Evolutionary conservation across 176 grass and related monocot species (phyloP).

Genomic region (Hyparrhenia diplandra): DNA sequence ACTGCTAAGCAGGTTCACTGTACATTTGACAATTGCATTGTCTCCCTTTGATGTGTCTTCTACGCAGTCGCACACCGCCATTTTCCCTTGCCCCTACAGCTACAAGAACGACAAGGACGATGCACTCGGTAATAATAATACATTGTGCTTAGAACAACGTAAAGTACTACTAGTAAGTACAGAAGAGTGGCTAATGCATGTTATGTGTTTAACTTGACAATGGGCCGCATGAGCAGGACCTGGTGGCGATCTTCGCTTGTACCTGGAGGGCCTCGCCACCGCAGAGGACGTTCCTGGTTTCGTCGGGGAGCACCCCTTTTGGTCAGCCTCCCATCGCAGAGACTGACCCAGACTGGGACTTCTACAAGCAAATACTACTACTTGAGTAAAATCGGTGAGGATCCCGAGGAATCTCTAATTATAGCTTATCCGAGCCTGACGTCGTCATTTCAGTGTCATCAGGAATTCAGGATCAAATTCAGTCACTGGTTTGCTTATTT

Average conservation of each 20-base stretch:
- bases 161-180: too few relatives aligned
- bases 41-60: too few relatives aligned
- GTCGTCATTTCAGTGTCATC: too few relatives aligned
- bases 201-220: too few relatives aligned
- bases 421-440: too few relatives aligned
- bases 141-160: too few relatives aligned
- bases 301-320: constrained; percentile 61
- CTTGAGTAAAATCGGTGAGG: not conserved
- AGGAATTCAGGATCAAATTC: too few relatives aligned
- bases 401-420: too few relatives aligned
- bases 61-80: constrained; percentile 59
- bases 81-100: constrained; percentile 59
- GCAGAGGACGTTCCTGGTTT: constrained; percentile 54
- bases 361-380: constrained; percentile 56
- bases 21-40: too few relatives aligned
- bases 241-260: constrained; percentile 65
- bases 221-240: constrained; percentile 38
- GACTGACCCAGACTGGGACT: constrained; percentile 44
- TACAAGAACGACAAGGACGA: constrained; percentile 42
- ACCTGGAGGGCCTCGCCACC: constrained; percentile 56
- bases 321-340: constrained; percentile 62
- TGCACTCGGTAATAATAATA: constrained; percentile 58
- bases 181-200: too few relatives aligned
- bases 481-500: too few relatives aligned
- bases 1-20: too few relatives aligned